A percentile compares a stretch with the other conserved stretches of the same genome.
Conservation (phyloP, 768 basidiomycete species). For the Boletus rex-veris region DNA sequence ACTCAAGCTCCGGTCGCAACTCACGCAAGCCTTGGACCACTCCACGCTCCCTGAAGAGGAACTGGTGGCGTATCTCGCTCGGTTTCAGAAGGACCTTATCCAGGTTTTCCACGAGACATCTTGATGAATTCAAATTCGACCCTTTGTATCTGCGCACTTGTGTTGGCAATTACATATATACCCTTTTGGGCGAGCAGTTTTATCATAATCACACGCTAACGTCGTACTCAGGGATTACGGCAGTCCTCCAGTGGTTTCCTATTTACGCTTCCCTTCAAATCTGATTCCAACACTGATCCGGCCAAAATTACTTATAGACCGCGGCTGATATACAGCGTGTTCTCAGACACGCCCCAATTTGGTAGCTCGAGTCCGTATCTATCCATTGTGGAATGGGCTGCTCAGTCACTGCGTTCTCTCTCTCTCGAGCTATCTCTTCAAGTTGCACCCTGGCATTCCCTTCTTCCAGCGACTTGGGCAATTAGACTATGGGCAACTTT, state of each 20-base stretch:
- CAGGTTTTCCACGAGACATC: conserved; percentile 37
- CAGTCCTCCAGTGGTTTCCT: neutral
- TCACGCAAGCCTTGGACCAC: conserved; percentile 68
- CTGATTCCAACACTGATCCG: neutral
- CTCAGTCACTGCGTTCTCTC: neutral
- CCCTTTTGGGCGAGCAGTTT: neutral
- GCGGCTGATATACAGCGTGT: neutral
- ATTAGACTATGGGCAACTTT: conserved; percentile 25
- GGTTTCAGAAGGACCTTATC: conserved; percentile 70
- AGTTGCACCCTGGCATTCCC: neutral
- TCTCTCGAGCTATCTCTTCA: neutral
- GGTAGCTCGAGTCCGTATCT: conserved; percentile 14
- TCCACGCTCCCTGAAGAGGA: conserved; percentile 74
- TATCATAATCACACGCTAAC: conserved; percentile 14
- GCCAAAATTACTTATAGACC: neutral
- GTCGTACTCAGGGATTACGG: conserved; percentile 11
- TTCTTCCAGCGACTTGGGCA: conserved; percentile 3
- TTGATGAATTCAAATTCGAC: conserved; percentile 4
- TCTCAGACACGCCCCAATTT: conserved; percentile 9
- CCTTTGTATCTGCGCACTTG: neutral
- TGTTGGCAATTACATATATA: conserved; percentile 7
- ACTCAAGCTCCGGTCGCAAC: conserved; percentile 66
- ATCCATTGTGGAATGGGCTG: conserved; percentile 7
- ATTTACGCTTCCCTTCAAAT: no score
- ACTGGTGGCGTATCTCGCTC: conserved; percentile 57